A percentile compares a stretch with the other conserved stretches of the same genome.
phyloP scores from a whole-genome alignment of 2,329 filamentous ascomycete genomes.

The Meredithiella fracta region DNA sequence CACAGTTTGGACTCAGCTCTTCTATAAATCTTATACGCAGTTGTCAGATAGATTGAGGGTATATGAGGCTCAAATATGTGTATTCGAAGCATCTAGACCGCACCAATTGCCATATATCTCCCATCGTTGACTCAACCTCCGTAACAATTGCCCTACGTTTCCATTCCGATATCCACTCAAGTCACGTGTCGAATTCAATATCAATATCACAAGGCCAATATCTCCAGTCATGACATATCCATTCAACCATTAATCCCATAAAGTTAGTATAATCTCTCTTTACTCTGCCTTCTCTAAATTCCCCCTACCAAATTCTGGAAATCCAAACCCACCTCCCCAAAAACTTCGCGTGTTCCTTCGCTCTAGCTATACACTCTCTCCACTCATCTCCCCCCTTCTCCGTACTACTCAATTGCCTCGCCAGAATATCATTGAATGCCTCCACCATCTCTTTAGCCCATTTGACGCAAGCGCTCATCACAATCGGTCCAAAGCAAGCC shows the following conservation, averaged over 20 bases:
- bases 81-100: too few species aligned
- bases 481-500: conserved; percentile 63
- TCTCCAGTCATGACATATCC: background rate
- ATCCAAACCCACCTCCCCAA: conserved; percentile 78
- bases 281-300: conserved; percentile 24
- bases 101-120: background rate
- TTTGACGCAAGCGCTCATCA: conserved; percentile 89
- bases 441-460: conserved; percentile 97
- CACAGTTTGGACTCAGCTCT: too few species aligned
- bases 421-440: conserved; percentile 69
- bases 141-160: background rate
- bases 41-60: too few species aligned
- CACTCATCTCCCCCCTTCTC: conserved; percentile 60
- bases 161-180: background rate
- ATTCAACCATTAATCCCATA: background rate
- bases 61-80: too few species aligned
- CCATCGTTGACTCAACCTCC: background rate
- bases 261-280: background rate
- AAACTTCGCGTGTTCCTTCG: conserved; percentile 63
- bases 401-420: conserved; percentile 72
- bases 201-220: background rate
- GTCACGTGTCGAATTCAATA: background rate
- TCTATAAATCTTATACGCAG: too few species aligned
- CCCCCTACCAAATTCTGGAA: conserved; percentile 67
- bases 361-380: conserved; percentile 67